Evolutionary conservation across 1,284 basidiomycete species (phyloP), one percentile per base, ranked within the genome.

Genomic region (Papiliotrema terrestris): DNA sequence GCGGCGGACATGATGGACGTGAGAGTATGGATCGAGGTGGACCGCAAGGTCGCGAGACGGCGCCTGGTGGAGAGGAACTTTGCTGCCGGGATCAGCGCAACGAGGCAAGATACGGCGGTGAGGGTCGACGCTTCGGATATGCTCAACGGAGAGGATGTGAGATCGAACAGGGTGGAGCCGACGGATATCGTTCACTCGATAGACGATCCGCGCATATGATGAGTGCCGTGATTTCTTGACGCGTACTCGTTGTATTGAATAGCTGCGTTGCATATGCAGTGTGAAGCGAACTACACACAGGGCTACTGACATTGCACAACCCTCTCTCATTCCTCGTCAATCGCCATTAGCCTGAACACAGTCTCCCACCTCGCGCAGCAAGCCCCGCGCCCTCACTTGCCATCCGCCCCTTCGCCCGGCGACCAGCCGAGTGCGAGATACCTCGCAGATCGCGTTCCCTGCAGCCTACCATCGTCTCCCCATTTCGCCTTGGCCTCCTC

Each of bases 21-120:
- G 67, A 80, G 89, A 15, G 87, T 91, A 81, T 87, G 86, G 75
- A 77, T 96, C 22, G 79, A 86, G 13, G 78, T 89, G 8, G 83
- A 86, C 29, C 68, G 80, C 6, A 78, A 78, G 1, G 81, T 83
- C 51, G 90, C 88, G 0, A 81, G 81, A 61, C 68, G 76, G 47
- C 80, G 93, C 45, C 72, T 96, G 8, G 81, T 91, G 2, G 80
- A 78, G 57, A 55, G 74, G 38, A 73, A 76, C 45, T 65, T 63
- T 23, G 67, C 55, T 26, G 70, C 72, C 8, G 74, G 74, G 13
- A 61, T 62, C 3, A 35, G 57, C 62, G 38, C 14, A 3, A 47
- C 45, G 25, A n/a, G 11, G 6, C 42, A 38, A 14, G 45, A 52
- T 29, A 20, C 46, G 20, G 55, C 52, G 29, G 19, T 23, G 39